These are phyloP conservation scores for Saksenaea oblongispora DNA, from an alignment of 371 early-diverging fungal species.

Conservation along the genomic window DNA sequence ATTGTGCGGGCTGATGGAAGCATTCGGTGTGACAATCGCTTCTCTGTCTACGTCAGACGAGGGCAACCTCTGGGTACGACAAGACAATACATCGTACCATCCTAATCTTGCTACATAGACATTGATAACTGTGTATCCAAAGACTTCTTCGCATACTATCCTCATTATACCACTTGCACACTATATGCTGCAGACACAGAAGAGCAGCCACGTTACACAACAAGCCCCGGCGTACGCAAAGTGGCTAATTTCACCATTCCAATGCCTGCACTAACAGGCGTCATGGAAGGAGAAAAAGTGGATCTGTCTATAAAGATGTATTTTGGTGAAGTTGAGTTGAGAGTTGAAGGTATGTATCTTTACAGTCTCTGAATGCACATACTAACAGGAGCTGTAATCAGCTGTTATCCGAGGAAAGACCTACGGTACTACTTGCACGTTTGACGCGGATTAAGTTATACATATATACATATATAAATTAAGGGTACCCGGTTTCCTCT, in stretches of 20 bases:
- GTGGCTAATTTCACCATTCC: slow-evolving; percentile 51
- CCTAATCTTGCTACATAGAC: slow-evolving; percentile 14
- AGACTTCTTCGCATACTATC: slow-evolving; percentile 53
- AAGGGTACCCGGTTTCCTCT: neutral
- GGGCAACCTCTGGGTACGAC: slow-evolving; percentile 43
- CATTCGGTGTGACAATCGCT: slow-evolving; percentile 48
- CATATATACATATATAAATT: neutral
- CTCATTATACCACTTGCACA: slow-evolving; percentile 56
- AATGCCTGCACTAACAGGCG: slow-evolving; percentile 46
- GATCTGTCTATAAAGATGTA: slow-evolving; percentile 44
- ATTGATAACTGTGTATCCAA: slow-evolving; percentile 45
- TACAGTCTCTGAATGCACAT: neutral
- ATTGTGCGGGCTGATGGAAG: slow-evolving; percentile 49
- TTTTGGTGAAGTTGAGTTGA: slow-evolving; percentile 54
- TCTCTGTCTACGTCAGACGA: slow-evolving; percentile 46
- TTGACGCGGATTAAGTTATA: slow-evolving; percentile 39
- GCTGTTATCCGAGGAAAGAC: slow-evolving; percentile 54
- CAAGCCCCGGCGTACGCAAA: slow-evolving; percentile 45
- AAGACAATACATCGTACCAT: slow-evolving; percentile 10
- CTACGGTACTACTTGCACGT: slow-evolving; percentile 50
- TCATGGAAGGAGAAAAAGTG: slow-evolving; percentile 45
- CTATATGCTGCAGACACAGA: slow-evolving; percentile 48
- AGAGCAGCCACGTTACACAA: slow-evolving; percentile 45
- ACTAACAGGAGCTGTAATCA: neutral
- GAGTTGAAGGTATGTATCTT: slow-evolving; percentile 40